Evolutionary conservation across 495 filamentous ascomycete genomes (phyloP).

Genomic region (Platismatia glauca): DNA sequence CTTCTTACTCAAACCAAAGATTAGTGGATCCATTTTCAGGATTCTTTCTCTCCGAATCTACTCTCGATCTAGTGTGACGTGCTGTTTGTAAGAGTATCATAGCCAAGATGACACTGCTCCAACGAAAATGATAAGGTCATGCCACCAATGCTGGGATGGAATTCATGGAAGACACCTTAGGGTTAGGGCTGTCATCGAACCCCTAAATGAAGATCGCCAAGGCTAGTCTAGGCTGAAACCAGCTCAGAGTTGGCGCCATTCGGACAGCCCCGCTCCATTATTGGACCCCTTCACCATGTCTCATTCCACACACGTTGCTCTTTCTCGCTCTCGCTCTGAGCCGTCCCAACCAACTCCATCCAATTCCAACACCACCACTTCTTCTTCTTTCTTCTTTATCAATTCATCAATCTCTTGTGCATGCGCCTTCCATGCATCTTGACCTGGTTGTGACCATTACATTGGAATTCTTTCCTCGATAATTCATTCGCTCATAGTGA

Average conservation of each 20-base stretch:
- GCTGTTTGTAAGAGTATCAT: too few species aligned
- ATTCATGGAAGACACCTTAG: too few species aligned
- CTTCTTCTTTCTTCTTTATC: background rate
- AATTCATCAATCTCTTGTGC: background rate
- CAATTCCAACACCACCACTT: background rate
- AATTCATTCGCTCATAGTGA: background rate
- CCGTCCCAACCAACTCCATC: slow-evolving; percentile 1
- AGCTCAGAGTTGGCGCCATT: background rate
- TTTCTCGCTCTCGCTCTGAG: background rate
- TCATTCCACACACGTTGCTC: background rate
- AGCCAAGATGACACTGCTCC: too few species aligned
- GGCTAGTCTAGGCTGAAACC: background rate
- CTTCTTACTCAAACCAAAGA: too few species aligned
- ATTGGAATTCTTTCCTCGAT: background rate
- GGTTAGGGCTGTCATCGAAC: background rate
- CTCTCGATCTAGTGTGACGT: too few species aligned
- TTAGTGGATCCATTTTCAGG: too few species aligned
- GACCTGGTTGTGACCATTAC: slow-evolving; percentile 5
- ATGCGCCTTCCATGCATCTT: slow-evolving; percentile 4
- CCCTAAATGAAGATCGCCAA: background rate
- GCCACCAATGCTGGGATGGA: too few species aligned
- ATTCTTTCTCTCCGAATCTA: too few species aligned
- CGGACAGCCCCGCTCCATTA: background rate
- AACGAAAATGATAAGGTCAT: too few species aligned
- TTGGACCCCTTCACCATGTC: accelerated